Conservation (phyloP, 2,329 filamentous ascomycete genomes). For the Aspergillus niger region DNA sequence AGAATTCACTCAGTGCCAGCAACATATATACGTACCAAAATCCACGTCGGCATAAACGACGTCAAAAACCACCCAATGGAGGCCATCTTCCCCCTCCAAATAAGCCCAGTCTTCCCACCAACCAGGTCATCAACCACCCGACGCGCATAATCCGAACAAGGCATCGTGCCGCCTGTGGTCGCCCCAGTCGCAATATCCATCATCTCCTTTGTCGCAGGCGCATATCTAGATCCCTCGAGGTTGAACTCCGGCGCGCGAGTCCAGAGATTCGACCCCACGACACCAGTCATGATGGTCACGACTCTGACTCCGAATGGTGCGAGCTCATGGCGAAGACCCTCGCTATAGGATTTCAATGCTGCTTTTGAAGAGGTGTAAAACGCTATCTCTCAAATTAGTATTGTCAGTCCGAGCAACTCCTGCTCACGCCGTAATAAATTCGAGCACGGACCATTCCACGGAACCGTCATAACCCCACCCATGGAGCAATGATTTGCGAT, state of each 20-base stretch:
- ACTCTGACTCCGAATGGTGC: slow-evolving; percentile 28
- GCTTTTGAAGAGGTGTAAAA: slow-evolving; percentile 30
- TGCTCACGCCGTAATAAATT: not conserved
- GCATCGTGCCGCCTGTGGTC: not conserved
- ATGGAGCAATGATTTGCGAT: slow-evolving; percentile 32
- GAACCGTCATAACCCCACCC: slow-evolving; percentile 19
- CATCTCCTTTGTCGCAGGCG: slow-evolving; percentile 14
- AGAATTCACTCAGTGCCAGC: not conserved
- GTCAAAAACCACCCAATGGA: slow-evolving; percentile 12
- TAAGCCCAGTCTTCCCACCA: slow-evolving; percentile 20
- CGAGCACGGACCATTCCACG: slow-evolving; percentile 9
- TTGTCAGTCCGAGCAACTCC: not conserved
- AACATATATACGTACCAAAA: slow-evolving; percentile 17
- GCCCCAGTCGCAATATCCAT: not conserved
- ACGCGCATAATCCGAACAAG: slow-evolving; percentile 20
- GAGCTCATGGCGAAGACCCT: slow-evolving; percentile 27
- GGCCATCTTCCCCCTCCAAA: slow-evolving; percentile 24
- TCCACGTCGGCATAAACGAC: slow-evolving; percentile 15
- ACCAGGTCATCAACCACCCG: slow-evolving; percentile 28
- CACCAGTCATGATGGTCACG: slow-evolving; percentile 23
- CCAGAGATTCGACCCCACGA: slow-evolving; percentile 23
- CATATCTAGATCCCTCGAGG: slow-evolving; percentile 25
- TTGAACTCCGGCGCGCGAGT: slow-evolving; percentile 10
- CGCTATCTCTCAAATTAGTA: not conserved
- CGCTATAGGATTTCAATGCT: slow-evolving; percentile 22